These are phyloP conservation scores for Mucor racemosus DNA, from an alignment of 371 early-diverging fungal species.

Conservation along the genomic window DNA sequence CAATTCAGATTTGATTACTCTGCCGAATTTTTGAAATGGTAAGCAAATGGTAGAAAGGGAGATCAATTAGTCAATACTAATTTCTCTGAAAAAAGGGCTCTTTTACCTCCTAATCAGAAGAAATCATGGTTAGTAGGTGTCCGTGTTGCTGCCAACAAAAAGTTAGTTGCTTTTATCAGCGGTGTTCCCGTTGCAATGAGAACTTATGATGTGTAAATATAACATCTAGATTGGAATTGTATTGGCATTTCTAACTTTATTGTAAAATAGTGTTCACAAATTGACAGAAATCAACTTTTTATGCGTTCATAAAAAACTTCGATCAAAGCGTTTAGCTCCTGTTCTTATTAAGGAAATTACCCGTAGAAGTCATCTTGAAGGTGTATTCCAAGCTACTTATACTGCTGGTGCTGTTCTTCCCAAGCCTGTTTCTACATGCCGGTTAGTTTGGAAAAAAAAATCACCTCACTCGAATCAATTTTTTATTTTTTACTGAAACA, in stretches of 20 bases:
- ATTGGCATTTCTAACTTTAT: not conserved
- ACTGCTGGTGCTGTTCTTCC: conserved; percentile 95
- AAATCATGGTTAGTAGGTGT: conserved; percentile 92
- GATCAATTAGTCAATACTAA: not conserved
- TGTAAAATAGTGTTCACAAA: conserved; percentile 42
- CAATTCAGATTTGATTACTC: conserved; percentile 97
- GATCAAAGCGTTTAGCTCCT: conserved; percentile 96
- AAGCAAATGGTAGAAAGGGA: conserved; percentile 11
- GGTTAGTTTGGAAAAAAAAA: conserved; percentile 45
- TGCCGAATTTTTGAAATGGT: conserved; percentile 90
- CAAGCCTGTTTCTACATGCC: conserved; percentile 83
- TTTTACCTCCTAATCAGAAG: conserved; percentile 92
- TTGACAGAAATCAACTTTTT: conserved; percentile 99
- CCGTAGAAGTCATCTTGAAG: conserved; percentile 88
- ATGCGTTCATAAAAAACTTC: conserved; percentile 95
- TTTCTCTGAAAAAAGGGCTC: conserved; percentile 63
- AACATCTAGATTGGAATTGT: not conserved
- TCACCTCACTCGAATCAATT: not conserved
- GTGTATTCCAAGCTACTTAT: conserved; percentile 98
- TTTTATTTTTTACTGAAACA: not conserved
- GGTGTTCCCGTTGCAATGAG: conserved; percentile 86
- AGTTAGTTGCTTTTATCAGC: conserved; percentile 95
- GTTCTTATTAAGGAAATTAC: conserved; percentile 99
- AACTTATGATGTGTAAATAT: conserved; percentile 71
- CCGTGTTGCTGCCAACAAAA: conserved; percentile 79